A percentile compares a stretch with the other conserved stretches of the same genome.
phyloP scores from a whole-genome alignment of 495 filamentous ascomycete genomes.

The Penicillium subrubescens region DNA sequence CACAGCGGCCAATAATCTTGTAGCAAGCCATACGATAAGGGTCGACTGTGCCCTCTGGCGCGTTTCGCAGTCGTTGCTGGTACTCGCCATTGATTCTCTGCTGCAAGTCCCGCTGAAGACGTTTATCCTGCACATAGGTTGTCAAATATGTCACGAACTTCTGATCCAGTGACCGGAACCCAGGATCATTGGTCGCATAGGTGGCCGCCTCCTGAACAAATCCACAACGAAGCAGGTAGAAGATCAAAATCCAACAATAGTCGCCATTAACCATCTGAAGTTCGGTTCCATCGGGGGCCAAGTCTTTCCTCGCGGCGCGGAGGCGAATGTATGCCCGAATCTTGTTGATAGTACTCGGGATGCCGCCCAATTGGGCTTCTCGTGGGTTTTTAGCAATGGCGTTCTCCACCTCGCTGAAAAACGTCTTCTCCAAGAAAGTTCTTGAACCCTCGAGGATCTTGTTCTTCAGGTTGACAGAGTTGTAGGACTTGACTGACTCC shows the following conservation, averaged over 20 bases:
- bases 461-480: slow-evolving; percentile 64
- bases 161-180: slow-evolving; percentile 87
- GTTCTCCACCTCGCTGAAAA: slow-evolving; percentile 72
- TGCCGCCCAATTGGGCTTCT: slow-evolving; percentile 87
- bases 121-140: slow-evolving; percentile 69
- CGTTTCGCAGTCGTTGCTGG: slow-evolving; percentile 77
- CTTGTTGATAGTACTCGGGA: slow-evolving; percentile 84
- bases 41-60: slow-evolving; percentile 84
- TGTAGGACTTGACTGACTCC: slow-evolving; percentile 61
- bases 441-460: slow-evolving; percentile 77
- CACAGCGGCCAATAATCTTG: slow-evolving; percentile 94
- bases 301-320: slow-evolving; percentile 71
- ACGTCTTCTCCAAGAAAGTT: slow-evolving; percentile 70
- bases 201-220: slow-evolving; percentile 80
- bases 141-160: slow-evolving; percentile 89
- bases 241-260: slow-evolving; percentile 91
- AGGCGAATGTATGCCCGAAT: slow-evolving; percentile 89
- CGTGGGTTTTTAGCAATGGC: slow-evolving; percentile 78
- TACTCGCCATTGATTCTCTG: slow-evolving; percentile 88
- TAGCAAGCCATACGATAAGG: slow-evolving; percentile 97
- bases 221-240: slow-evolving; percentile 86
- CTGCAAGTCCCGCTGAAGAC: slow-evolving; percentile 74
- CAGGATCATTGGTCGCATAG: slow-evolving; percentile 78
- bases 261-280: slow-evolving; percentile 73
- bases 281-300: slow-evolving; percentile 71